Evolutionary conservation across 1,284 basidiomycete species (phyloP).

Genomic region (Boletus sp.): DNA sequence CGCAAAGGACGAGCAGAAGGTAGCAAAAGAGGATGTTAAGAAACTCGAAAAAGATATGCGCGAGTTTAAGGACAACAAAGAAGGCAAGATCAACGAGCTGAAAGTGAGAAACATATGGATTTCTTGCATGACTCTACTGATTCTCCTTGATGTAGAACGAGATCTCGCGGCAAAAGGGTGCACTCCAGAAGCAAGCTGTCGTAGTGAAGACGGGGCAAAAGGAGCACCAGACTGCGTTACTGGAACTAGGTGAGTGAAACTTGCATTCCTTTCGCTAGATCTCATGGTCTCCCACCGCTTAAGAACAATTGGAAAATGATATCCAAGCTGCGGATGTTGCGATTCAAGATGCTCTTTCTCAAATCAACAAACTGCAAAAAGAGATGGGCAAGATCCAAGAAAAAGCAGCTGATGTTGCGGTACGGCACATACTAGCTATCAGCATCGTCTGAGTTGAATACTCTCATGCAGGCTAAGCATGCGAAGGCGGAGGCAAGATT

Average conservation of each 20-base stretch:
- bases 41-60: constrained; percentile 95
- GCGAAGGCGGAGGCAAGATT: constrained; percentile 71
- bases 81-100: constrained; percentile 92
- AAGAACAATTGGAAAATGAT: constrained; percentile 85
- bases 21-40: constrained; percentile 74
- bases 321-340: constrained; percentile 58
- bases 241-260: constrained; percentile 74
- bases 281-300: not conserved
- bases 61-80: constrained; percentile 98
- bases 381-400: constrained; percentile 62
- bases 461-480: constrained; percentile 44
- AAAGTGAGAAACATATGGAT: constrained; percentile 54
- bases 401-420: constrained; percentile 53
- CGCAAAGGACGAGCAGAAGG: constrained; percentile 75
- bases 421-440: constrained; percentile 24
- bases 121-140: constrained; percentile 10
- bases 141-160: constrained; percentile 42
- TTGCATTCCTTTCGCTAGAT: not conserved
- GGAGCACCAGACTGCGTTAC: constrained; percentile 80
- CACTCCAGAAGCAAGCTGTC: constrained; percentile 76
- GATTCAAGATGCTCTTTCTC: constrained; percentile 57
- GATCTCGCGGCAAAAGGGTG: constrained; percentile 78
- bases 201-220: constrained; percentile 85
- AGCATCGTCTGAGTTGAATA: not conserved
- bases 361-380: constrained; percentile 56